Evolutionary conservation across 306 rosid genomes (phyloP).

Genomic region (Prinsepia uniflora): DNA sequence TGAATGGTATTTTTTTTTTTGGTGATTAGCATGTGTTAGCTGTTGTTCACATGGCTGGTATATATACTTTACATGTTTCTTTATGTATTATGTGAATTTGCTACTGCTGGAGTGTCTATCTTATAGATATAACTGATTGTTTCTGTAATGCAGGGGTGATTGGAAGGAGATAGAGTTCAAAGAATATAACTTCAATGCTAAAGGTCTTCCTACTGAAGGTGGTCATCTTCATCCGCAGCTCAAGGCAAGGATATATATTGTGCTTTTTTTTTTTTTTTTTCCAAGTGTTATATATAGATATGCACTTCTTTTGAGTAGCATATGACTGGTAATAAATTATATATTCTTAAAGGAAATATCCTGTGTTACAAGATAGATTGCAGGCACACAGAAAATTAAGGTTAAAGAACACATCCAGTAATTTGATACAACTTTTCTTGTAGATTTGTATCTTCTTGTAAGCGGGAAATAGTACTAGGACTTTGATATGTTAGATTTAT

Average conservation of each 20-base stretch:
- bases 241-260: constrained; percentile 52
- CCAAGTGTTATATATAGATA: too few species aligned
- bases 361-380: not conserved
- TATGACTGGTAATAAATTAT: not conserved
- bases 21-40: not conserved
- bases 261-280: not conserved
- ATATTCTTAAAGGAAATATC: not conserved
- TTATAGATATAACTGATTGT: constrained; percentile 21
- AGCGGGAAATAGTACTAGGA: not conserved
- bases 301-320: not conserved
- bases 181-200: constrained; percentile 73
- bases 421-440: not conserved
- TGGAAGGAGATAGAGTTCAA: constrained; percentile 86
- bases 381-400: not conserved
- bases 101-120: constrained; percentile 15
- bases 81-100: not conserved
- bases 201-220: constrained; percentile 80
- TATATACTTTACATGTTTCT: not conserved
- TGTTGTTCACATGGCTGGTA: not conserved
- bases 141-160: constrained; percentile 52
- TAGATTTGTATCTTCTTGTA: not conserved
- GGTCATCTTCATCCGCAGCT: constrained; percentile 93
- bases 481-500: not conserved
- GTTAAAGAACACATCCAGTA: not conserved
- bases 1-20: too few species aligned